Evolutionary conservation across 352 stramenopile species (phyloP), one percentile per base, ranked within the genome.

Genomic region (Pythium brachiatum): DNA sequence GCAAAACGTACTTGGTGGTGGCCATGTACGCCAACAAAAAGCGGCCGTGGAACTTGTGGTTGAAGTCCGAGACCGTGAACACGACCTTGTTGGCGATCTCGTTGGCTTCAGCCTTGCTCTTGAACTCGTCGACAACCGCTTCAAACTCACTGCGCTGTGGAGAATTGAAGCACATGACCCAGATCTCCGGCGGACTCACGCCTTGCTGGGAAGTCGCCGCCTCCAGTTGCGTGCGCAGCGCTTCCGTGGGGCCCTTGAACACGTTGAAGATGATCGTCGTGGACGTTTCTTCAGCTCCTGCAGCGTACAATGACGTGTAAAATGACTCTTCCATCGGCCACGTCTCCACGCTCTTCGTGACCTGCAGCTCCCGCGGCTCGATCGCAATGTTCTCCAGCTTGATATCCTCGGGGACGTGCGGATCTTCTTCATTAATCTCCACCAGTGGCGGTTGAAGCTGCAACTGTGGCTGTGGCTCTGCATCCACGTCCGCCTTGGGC

Each of bases 231-330:
- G 79, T 65, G 3, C 70, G 69, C 2, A 89, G 66, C 6, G 76
- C 75, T 8, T 73, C 66, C 0, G 74, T 67, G 50, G 72, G 68
- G 8, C 79, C 77, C 53, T 86, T 83, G 66, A 83, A 89, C 23
- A 86, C 61, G 62, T 89, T 89, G 62, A 89, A 86, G 63, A 89
- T 89, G 68, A 89, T 89, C 12, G 79, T 89, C 16, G 79, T 86
- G 12, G 77, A 86, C 20, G 76, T 86, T 27, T 81, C 76, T 44
- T 69, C 55, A 27, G 61, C 53, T 4, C 39, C 39, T 25, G 16
- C n/a, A 12, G 31, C 11, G 27, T 74, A 75, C 1, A 48, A 32
- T 0, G 72, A 77, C 4, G 59, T 76, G 67, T 88, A 88, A 59
- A 88, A 88, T 11, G 72, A 50, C 4, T 76, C 27, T 26, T 53